A percentile compares a stretch with the other conserved stretches of the same genome.
Conservation (phyloP, 257 asterid genomes). For the Nicotiana knightiana region DNA sequence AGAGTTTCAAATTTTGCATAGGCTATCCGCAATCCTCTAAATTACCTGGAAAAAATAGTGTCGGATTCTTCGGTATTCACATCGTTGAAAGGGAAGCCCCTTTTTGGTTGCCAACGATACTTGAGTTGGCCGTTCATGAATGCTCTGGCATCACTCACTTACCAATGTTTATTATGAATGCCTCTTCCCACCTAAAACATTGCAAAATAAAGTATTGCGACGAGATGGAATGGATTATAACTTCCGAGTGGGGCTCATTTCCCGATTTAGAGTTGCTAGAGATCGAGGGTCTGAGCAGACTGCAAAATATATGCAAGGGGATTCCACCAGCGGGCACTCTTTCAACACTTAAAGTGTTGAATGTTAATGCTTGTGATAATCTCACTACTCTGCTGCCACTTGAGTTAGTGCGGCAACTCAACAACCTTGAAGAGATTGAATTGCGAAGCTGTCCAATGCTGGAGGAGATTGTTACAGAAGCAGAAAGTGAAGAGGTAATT, state of each 20-base stretch:
- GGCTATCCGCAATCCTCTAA: constrained; percentile 16
- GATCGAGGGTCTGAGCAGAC: constrained; percentile 16
- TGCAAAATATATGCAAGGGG: constrained; percentile 9
- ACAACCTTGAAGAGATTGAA: constrained; percentile 13
- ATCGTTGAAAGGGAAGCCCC: background rate
- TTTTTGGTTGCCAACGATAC: constrained; percentile 12
- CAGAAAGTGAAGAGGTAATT: background rate
- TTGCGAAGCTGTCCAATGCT: constrained; percentile 15
- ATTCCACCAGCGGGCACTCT: constrained; percentile 12
- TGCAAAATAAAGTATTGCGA: constrained; percentile 8
- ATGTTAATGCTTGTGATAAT: constrained; percentile 17
- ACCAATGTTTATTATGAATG: constrained; percentile 11
- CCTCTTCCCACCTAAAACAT: constrained; percentile 7
- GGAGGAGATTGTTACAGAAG: constrained; percentile 9
- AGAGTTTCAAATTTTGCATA: constrained; percentile 21
- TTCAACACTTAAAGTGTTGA: constrained; percentile 17
- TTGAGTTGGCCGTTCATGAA: constrained; percentile 14
- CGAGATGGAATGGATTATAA: constrained; percentile 19
- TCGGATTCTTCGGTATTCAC: constrained; percentile 15
- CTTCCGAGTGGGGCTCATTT: constrained; percentile 4
- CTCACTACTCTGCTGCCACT: constrained; percentile 15
- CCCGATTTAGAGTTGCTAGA: constrained; percentile 21
- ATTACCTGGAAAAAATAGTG: constrained; percentile 10
- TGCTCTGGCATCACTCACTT: constrained; percentile 16
- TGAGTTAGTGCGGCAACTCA: constrained; percentile 16